These are phyloP conservation scores for Oryza longistaminata DNA, from an alignment of 176 grass and related monocot species.

Conservation along the genomic window DNA sequence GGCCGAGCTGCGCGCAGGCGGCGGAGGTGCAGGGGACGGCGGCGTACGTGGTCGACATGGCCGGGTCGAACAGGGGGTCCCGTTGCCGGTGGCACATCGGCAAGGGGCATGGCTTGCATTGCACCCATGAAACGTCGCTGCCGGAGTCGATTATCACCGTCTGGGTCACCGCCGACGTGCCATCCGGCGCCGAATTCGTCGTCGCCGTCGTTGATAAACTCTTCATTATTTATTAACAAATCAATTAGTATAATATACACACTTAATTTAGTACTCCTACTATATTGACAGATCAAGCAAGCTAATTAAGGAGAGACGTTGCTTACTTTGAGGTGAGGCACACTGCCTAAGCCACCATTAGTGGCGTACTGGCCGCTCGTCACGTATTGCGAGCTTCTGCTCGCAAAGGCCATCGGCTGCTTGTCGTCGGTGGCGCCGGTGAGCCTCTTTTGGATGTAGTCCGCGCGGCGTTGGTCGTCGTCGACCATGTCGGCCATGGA, in stretches of 20 bases:
- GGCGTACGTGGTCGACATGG: neutral
- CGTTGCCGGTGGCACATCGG: neutral
- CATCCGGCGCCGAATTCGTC: neutral
- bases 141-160: slow-evolving; percentile 50
- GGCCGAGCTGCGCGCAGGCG: neutral
- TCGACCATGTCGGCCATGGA: slow-evolving; percentile 33
- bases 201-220: too few species aligned
- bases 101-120: slow-evolving; percentile 10
- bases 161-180: neutral
- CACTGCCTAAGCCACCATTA: neutral
- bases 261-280: too few species aligned
- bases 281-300: too few species aligned
- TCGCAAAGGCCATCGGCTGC: too few species aligned
- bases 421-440: neutral
- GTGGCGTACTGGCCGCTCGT: fast-evolving
- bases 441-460: slow-evolving; percentile 20
- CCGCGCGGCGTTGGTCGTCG: slow-evolving; percentile 37
- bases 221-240: too few species aligned
- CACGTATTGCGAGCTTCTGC: too few species aligned
- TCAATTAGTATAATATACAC: too few species aligned
- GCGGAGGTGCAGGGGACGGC: neutral
- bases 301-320: too few species aligned
- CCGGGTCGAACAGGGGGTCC: neutral
- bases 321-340: neutral
- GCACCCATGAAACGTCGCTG: slow-evolving; percentile 60